phyloP scores from a whole-genome alignment of 768 basidiomycete genomes.

The Serpula lacrymans region DNA sequence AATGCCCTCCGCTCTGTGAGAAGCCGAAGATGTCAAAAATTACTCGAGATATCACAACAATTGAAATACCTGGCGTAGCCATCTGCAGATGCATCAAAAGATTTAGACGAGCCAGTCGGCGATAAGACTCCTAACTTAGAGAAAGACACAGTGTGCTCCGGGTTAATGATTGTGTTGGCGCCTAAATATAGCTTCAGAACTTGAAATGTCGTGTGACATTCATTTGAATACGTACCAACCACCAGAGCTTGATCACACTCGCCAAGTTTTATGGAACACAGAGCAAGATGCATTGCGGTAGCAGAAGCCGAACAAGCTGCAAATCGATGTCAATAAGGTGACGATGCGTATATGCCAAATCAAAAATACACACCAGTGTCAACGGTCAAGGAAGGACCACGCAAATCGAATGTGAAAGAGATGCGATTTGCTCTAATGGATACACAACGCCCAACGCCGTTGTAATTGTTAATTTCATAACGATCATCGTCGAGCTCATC shows the following conservation, averaged over 20 bases:
- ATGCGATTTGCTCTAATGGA: slow-evolving; percentile 21
- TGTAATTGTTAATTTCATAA: slow-evolving; percentile 23
- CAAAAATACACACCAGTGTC: background rate
- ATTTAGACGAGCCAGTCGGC: slow-evolving; percentile 28
- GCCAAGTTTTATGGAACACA: background rate
- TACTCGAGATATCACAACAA: background rate
- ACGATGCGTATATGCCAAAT: background rate
- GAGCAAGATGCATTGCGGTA: slow-evolving; percentile 1
- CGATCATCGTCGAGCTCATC: slow-evolving; percentile 27
- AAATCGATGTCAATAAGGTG: background rate
- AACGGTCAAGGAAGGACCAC: background rate
- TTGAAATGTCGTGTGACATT: too few species aligned
- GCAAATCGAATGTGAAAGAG: slow-evolving; percentile 1
- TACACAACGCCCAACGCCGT: slow-evolving; percentile 25
- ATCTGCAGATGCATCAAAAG: slow-evolving; percentile 29
- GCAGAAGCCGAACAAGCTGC: background rate
- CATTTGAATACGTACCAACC: too few species aligned
- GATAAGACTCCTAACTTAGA: slow-evolving; percentile 23
- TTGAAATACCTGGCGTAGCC: slow-evolving; percentile 22
- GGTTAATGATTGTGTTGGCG: slow-evolving; percentile 26
- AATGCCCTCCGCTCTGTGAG: slow-evolving; percentile 21
- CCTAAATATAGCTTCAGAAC: too few species aligned
- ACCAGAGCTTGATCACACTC: background rate
- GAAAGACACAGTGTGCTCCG: slow-evolving; percentile 22
- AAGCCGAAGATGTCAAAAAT: background rate